Conservation (phyloP, 495 filamentous ascomycete species). For the Hypoxylon fragiforme region DNA sequence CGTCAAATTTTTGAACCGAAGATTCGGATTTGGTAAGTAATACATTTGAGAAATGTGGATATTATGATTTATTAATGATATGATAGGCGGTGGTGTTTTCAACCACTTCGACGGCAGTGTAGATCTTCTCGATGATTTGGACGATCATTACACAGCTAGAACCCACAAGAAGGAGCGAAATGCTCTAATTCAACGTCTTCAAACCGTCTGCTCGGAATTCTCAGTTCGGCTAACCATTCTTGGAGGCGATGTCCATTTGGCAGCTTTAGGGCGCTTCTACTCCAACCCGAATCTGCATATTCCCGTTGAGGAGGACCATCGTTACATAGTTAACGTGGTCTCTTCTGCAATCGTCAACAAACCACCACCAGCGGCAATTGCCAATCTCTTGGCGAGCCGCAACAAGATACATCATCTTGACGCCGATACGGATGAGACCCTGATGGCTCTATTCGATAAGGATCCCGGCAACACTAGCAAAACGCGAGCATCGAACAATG, state of each 20-base stretch:
- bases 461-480: constrained; percentile 74
- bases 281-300: constrained; percentile 80
- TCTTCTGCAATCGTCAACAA: constrained; percentile 94
- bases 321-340: constrained; percentile 92
- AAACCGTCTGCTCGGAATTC: constrained; percentile 69
- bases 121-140: constrained; percentile 89
- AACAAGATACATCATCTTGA: constrained; percentile 96
- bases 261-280: constrained; percentile 91
- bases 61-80: not conserved
- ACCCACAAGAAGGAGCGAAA: constrained; percentile 90
- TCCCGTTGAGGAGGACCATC: constrained; percentile 79
- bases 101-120: constrained; percentile 91
- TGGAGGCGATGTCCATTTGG: constrained; percentile 91
- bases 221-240: constrained; percentile 83
- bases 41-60: not conserved
- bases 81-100: constrained; percentile 72
- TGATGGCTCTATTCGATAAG: constrained; percentile 82
- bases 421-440: constrained; percentile 80
- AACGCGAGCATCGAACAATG: constrained; percentile 69
- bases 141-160: constrained; percentile 92
- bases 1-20: constrained; percentile 85
- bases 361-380: constrained; percentile 84
- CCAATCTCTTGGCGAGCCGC: constrained; percentile 77
- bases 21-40: constrained; percentile 69
- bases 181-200: constrained; percentile 70